Conservation (phyloP, 1,284 basidiomycete genomes). For the Cystobasidium sp. region DNA sequence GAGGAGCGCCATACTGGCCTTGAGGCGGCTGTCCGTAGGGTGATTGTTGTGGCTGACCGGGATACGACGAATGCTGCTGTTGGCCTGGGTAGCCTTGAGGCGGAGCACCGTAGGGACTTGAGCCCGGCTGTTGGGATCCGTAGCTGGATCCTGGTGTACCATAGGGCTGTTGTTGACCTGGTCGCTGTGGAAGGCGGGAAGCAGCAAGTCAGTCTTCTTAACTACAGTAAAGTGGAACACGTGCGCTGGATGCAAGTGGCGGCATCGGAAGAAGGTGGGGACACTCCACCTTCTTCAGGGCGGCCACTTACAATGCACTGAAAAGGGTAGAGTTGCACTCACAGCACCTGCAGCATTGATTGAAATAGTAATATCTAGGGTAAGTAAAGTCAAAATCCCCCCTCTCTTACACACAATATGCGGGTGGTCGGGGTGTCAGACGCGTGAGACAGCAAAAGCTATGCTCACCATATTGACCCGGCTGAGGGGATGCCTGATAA, state of each 20-base stretch:
- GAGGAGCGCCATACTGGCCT: conserved; percentile 15
- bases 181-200: neutral
- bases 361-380: no score
- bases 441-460: neutral
- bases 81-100: conserved; percentile 3
- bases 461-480: neutral
- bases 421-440: neutral
- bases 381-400: no score
- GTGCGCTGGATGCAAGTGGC: conserved; percentile 2
- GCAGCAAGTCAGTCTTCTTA: neutral
- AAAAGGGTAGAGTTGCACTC: neutral
- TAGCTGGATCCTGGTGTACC: conserved; percentile 11
- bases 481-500: neutral
- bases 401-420: no score
- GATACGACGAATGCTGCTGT: neutral
- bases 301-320: neutral
- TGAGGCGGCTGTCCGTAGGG: conserved; percentile 8
- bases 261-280: neutral
- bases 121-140: neutral
- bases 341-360: conserved; percentile 7
- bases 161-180: conserved; percentile 15
- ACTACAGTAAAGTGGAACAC: neutral
- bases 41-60: conserved; percentile 9
- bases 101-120: neutral
- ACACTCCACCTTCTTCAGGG: no score